Evolutionary conservation across 345 rosid species (phyloP).

Genomic region (Physaria fendleri): DNA sequence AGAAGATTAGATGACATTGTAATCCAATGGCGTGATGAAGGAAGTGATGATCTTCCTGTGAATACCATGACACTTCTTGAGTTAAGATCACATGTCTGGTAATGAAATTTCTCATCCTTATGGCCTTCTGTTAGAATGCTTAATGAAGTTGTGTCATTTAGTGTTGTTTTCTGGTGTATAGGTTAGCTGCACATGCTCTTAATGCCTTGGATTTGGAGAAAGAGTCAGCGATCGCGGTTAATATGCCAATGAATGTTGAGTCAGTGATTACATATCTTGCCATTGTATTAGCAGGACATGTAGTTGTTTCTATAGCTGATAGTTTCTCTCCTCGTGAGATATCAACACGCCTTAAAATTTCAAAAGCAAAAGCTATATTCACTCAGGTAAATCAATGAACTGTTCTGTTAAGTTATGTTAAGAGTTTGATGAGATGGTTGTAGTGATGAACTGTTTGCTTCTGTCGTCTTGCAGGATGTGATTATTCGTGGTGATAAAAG

Average conservation of each 20-base stretch:
- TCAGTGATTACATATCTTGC: constrained; percentile 91
- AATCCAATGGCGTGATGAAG: constrained; percentile 82
- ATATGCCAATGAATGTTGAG: constrained; percentile 91
- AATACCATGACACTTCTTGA: constrained; percentile 65
- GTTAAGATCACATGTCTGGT: constrained; percentile 78
- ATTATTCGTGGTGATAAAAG: constrained; percentile 84
- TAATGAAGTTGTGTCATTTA: not conserved
- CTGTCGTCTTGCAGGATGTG: constrained; percentile 45
- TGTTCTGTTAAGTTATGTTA: not conserved
- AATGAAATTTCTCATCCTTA: constrained; percentile 30
- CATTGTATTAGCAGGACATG: constrained; percentile 73
- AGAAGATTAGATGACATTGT: constrained; percentile 54
- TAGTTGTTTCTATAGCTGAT: constrained; percentile 95
- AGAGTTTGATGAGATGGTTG: not conserved
- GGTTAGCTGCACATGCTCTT: constrained; percentile 80
- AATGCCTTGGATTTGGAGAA: constrained; percentile 50
- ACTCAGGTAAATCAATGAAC: constrained; percentile 53
- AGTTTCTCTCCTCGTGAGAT: constrained; percentile 85
- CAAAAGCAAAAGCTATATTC: constrained; percentile 81
- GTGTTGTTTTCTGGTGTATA: constrained; percentile 24
- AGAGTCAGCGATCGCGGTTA: constrained; percentile 86
- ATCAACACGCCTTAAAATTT: constrained; percentile 79
- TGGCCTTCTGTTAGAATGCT: not conserved
- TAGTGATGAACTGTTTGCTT: not conserved
- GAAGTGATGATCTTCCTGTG: constrained; percentile 60